A percentile compares a stretch with the other conserved stretches of the same genome.
Evolutionary conservation across 2,329 filamentous ascomycete genomes (phyloP).

Genomic region (Myrmaecium sp.): DNA sequence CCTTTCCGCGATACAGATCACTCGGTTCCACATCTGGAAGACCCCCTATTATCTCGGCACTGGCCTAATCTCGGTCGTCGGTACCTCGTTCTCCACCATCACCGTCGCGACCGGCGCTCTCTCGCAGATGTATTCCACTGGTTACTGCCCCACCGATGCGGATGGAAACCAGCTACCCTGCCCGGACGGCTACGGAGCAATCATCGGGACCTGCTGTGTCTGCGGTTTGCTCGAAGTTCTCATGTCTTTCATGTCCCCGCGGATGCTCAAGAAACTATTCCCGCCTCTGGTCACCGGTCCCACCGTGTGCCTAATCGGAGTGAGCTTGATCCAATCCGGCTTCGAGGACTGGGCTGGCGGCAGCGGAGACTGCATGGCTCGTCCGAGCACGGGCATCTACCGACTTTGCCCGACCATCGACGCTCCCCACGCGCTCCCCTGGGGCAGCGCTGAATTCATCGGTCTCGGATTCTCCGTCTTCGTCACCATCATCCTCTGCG

Average conservation of each 20-base stretch:
- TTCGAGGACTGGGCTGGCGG: conserved; percentile 69
- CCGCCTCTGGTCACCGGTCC: conserved; percentile 60
- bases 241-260: conserved; percentile 58
- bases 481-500: conserved; percentile 60
- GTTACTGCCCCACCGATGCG: conserved; percentile 43
- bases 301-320: conserved; percentile 54
- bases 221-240: conserved; percentile 46
- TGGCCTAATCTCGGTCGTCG: conserved; percentile 63
- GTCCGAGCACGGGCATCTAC: conserved; percentile 35
- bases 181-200: conserved; percentile 57
- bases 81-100: conserved; percentile 63
- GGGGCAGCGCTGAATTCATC: conserved; percentile 65
- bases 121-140: conserved; percentile 60
- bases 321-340: conserved; percentile 52
- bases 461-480: conserved; percentile 70
- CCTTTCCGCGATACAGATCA: conserved; percentile 61
- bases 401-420: conserved; percentile 40
- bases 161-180: conserved; percentile 55
- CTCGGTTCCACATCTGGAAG: conserved; percentile 53
- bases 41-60: conserved; percentile 52
- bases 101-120: conserved; percentile 57
- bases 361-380: conserved; percentile 37
- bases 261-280: conserved; percentile 53
- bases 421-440: conserved; percentile 54
- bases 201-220: conserved; percentile 45